Conservation (phyloP, 371 early-diverging fungal genomes). For the Entomophthora muscae region DNA sequence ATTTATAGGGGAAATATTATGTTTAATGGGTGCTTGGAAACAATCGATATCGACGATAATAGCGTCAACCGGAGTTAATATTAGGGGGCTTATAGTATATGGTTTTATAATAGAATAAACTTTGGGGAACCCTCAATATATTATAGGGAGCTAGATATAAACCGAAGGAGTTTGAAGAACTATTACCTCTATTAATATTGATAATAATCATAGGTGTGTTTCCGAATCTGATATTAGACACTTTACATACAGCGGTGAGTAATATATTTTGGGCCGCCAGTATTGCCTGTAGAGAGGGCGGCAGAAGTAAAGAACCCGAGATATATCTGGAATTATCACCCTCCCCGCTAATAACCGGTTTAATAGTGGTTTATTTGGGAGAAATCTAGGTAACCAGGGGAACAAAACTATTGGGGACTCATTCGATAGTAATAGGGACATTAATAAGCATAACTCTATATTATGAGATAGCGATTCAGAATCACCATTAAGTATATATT, state of each 20-base stretch:
- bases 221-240: neutral
- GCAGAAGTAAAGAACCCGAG: neutral
- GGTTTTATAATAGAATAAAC: neutral
- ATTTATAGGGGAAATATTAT: neutral
- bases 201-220: conserved; percentile 11
- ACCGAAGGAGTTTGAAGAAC: neutral
- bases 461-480: neutral
- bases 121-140: neutral
- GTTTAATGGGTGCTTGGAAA: neutral
- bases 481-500: conserved; percentile 12
- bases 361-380: neutral
- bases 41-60: neutral
- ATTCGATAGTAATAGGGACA: neutral
- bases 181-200: neutral
- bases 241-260: neutral
- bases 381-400: neutral
- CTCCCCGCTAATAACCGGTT: neutral
- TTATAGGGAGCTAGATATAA: neutral
- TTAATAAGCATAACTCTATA: neutral
- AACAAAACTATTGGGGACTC: neutral
- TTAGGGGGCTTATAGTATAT: neutral
- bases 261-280: neutral
- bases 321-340: neutral
- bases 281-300: neutral
- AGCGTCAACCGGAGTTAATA: neutral